Percentiles rank a stretch among this genome's conserved stretches.
These are phyloP conservation scores for Coniochaeta hoffmannii DNA, from an alignment of 2,329 filamentous ascomycete genomes.

Conservation along the genomic window DNA sequence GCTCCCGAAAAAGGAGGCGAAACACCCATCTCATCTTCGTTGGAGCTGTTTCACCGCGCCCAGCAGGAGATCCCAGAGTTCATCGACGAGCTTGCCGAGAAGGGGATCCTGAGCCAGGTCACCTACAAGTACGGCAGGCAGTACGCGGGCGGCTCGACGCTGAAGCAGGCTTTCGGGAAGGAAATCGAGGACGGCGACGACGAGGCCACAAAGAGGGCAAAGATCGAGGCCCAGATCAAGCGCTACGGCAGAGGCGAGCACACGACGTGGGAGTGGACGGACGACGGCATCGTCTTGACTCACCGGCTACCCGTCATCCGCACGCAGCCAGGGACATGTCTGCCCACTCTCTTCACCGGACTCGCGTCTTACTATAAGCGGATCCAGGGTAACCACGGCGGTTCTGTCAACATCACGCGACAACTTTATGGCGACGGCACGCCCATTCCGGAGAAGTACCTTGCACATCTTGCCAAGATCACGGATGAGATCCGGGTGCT, in stretches of 20 bases:
- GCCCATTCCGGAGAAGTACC: constrained; percentile 36
- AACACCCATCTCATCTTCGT: constrained; percentile 36
- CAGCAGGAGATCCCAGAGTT: constrained; percentile 38
- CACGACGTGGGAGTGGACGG: constrained; percentile 40
- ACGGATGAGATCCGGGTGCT: constrained; percentile 41
- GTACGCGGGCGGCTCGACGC: constrained; percentile 37
- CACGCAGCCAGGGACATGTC: constrained; percentile 34
- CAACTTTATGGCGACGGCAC: constrained; percentile 38
- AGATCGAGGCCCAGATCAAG: constrained; percentile 40
- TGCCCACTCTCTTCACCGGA: constrained; percentile 38
- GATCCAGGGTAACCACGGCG: constrained; percentile 12
- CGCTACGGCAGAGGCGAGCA: constrained; percentile 35
- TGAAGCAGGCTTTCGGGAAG: constrained; percentile 35
- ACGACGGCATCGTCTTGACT: constrained; percentile 34
- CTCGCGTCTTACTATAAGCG: constrained; percentile 37
- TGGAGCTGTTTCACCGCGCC: constrained; percentile 23
- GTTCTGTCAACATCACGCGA: constrained; percentile 24
- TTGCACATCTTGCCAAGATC: constrained; percentile 31
- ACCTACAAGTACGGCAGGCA: constrained; percentile 35
- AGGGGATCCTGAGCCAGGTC: constrained; percentile 26
- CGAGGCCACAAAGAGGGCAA: constrained; percentile 27
- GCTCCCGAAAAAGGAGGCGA: constrained; percentile 28
- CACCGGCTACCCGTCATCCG: constrained; percentile 37
- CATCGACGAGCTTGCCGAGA: constrained; percentile 30
- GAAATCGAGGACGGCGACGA: constrained; percentile 35